phyloP scores from a whole-genome alignment of 495 filamentous ascomycete species.

The Xylaria nigripes region DNA sequence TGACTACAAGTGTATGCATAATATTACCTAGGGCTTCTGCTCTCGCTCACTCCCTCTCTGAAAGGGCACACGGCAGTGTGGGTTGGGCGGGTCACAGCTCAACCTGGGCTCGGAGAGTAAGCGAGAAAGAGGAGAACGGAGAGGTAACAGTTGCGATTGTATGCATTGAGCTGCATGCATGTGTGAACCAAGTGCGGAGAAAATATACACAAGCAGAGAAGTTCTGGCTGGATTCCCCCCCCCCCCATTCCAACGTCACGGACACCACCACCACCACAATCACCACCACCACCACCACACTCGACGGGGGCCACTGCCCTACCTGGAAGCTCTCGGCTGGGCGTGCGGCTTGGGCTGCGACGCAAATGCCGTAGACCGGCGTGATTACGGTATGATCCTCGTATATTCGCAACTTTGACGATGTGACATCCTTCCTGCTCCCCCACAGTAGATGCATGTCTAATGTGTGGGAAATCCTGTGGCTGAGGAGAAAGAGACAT shows the following conservation, averaged over 20 bases:
- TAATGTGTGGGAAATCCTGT: not conserved
- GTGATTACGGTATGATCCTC: slow-evolving; percentile 2
- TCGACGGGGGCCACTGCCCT: slow-evolving; percentile 10
- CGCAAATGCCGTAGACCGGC: not conserved
- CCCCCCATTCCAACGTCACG: slow-evolving; percentile 9
- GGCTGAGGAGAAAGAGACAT: not conserved
- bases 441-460: slow-evolving; percentile 2
- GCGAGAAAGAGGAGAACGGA: slow-evolving; percentile 3
- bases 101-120: slow-evolving; percentile 3
- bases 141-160: slow-evolving; percentile 6
- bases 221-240: not conserved
- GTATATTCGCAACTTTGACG: not conserved
- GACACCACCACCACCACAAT: not conserved
- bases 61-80: slow-evolving; percentile 6
- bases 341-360: slow-evolving; percentile 4
- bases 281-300: too few species aligned
- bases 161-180: slow-evolving; percentile 11
- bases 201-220: slow-evolving; percentile 2
- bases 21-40: not conserved
- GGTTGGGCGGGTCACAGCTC: slow-evolving; percentile 3
- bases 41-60: not conserved
- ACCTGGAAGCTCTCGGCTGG: slow-evolving; percentile 13
- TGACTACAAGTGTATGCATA: too few species aligned
- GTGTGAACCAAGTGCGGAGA: slow-evolving; percentile 11
- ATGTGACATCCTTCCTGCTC: slow-evolving; percentile 1